These are phyloP conservation scores for Glycyrrhiza uralensis DNA, from an alignment of 306 rosid species.

Conservation along the genomic window DNA sequence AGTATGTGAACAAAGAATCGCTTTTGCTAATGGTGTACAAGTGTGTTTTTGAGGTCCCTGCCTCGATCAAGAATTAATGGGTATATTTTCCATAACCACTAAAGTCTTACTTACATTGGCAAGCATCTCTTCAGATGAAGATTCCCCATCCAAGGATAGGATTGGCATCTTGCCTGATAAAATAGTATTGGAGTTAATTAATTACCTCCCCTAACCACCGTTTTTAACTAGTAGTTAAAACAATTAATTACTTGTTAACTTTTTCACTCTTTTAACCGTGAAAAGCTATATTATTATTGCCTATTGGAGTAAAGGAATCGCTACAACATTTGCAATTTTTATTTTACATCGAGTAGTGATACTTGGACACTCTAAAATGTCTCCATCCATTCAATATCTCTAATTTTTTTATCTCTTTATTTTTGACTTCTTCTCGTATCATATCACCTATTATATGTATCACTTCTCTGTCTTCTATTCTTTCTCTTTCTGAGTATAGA, in stretches of 20 bases:
- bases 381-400: too few species aligned
- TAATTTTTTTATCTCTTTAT: too few species aligned
- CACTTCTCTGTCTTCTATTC: too few species aligned
- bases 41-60: neutral
- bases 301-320: constrained; percentile 21
- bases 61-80: neutral
- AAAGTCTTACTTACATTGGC: neutral
- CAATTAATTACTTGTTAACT: neutral
- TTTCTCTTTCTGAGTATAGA: too few species aligned
- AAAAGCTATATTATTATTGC: neutral
- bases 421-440: too few species aligned
- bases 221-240: neutral
- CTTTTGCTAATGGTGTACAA: neutral
- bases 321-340: neutral
- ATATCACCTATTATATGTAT: too few species aligned
- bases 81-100: neutral
- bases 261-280: neutral
- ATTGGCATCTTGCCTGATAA: neutral
- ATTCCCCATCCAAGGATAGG: neutral
- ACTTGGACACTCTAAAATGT: too few species aligned
- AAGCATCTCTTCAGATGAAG: neutral
- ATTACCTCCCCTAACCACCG: too few species aligned
- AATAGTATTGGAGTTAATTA: too few species aligned
- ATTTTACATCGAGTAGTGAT: too few species aligned
- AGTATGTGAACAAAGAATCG: neutral